Conservation (phyloP, 2,329 filamentous ascomycete species). For the Fusarium sp. region DNA sequence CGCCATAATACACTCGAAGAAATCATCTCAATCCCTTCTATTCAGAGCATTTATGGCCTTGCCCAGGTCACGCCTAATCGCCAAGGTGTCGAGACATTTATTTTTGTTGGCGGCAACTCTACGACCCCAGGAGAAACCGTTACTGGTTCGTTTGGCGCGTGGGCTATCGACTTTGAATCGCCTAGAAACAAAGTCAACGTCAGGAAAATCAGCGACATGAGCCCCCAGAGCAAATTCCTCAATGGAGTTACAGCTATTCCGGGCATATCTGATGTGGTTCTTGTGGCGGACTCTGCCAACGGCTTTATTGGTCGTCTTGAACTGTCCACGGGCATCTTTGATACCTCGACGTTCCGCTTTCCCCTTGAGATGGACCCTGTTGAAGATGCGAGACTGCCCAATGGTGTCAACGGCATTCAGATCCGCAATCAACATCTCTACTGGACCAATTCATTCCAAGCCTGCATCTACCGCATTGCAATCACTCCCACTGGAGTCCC, state of each 20-base stretch:
- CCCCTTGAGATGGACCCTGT: constrained; percentile 18
- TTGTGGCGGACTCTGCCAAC: constrained; percentile 18
- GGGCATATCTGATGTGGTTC: background rate
- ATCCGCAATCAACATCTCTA: constrained; percentile 25
- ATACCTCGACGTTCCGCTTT: constrained; percentile 21
- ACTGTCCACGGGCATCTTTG: constrained; percentile 5
- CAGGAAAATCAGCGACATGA: constrained; percentile 28
- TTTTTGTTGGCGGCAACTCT: constrained; percentile 34
- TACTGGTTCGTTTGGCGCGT: constrained; percentile 24
- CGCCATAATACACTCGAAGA: constrained; percentile 7
- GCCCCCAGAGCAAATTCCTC: constrained; percentile 10
- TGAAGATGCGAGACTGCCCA: background rate
- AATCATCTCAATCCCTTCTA: constrained; percentile 28
- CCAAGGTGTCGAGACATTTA: constrained; percentile 13
- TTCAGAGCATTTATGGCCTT: constrained; percentile 33
- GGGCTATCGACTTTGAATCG: constrained; percentile 15
- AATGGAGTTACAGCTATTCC: constrained; percentile 25
- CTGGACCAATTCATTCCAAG: constrained; percentile 27
- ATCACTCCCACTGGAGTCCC: constrained; percentile 24
- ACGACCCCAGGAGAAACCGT: constrained; percentile 6
- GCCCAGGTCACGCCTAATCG: constrained; percentile 3
- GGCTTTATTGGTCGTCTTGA: constrained; percentile 18
- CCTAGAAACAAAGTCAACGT: background rate
- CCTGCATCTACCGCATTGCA: constrained; percentile 26
- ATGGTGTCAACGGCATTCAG: constrained; percentile 37